Base-by-base conservation (phyloP, 306 rosid species). In the Senna siamea region DNA sequence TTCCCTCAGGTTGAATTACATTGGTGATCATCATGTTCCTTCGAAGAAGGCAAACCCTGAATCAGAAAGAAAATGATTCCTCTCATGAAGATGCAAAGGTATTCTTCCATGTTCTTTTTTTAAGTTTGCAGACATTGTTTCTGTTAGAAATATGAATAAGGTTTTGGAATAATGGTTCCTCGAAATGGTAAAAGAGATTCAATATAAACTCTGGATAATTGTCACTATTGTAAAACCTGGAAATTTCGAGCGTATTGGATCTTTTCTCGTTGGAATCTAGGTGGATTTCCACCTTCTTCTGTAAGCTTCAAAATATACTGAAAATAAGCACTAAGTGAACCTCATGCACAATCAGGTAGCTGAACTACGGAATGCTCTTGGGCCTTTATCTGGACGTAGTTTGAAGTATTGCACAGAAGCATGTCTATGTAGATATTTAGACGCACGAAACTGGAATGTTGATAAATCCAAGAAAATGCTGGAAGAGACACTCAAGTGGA, bases 401-500 rank as follows among this genome's bases (percentile, higher is more conserved):
- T 79, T 86, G 35, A 84, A 83, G 88, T 93, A 85, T 71, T 90
- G 97, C 78, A 69, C 77, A 0, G 93, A 90, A 59, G 84, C 80
- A 38, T 93, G 98, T 77, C 83, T 90, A 17, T 57, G 89, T 83
- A 90, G 96, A 79, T 90, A 90, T 69, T 68, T 93, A 66, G 96
- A 82, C 46, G 98, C 97, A 19, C 78, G 97, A 50, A 90, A 73
- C 80, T 93, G 98, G 97, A 85, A 90, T 76, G 74, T 90, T 37
- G 88, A 89, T 5, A 89, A 93, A 78, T 67, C 96, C 30, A 90
- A 82, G 93, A 93, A 89, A 79, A 86, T 90, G 96, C 26, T 93
- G 22, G 87, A 90, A 70, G 97, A 87, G 62, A 55, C 98, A 17
- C 88, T 93, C 48, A 85, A 80, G 80, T 90, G 98, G 97, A 89